phyloP scores from a whole-genome alignment of 768 basidiomycete genomes.

The Boletus insuetus region DNA sequence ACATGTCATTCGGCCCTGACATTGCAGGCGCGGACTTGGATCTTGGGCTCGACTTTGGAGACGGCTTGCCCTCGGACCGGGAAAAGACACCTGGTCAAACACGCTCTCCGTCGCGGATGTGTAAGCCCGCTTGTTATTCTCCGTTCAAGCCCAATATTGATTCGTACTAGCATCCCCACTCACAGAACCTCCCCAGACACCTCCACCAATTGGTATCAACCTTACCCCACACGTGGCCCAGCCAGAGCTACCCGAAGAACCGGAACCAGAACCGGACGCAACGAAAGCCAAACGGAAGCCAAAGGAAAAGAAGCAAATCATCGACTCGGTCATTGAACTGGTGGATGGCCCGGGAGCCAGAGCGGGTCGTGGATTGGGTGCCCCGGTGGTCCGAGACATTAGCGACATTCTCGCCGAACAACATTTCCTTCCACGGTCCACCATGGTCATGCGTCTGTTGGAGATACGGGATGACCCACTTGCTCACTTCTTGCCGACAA shows the following conservation, averaged over 20 bases:
- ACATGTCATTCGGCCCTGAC: constrained; percentile 49
- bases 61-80: constrained; percentile 44
- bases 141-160: constrained; percentile 6
- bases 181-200: constrained; percentile 72
- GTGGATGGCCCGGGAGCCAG: constrained; percentile 57
- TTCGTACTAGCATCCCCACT: constrained; percentile 63
- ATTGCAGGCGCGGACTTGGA: constrained; percentile 59
- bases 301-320: constrained; percentile 83
- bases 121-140: constrained; percentile 39
- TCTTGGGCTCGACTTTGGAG: constrained; percentile 68
- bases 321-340: constrained; percentile 88
- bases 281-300: constrained; percentile 47
- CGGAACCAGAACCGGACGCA: constrained; percentile 27
- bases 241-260: constrained; percentile 36
- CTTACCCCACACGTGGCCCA: constrained; percentile 49
- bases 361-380: constrained; percentile 56
- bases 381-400: constrained; percentile 52
- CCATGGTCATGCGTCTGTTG: constrained; percentile 80
- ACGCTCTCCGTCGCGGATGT: constrained; percentile 62
- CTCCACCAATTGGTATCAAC: constrained; percentile 58
- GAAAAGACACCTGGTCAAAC: constrained; percentile 59
- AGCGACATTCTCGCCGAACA: constrained; percentile 77
- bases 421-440: constrained; percentile 80
- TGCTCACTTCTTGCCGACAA: constrained; percentile 82
- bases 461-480: constrained; percentile 85